Evolutionary conservation across 768 basidiomycete species (phyloP).

Genomic region (Pilatotrama ljubarskyi): DNA sequence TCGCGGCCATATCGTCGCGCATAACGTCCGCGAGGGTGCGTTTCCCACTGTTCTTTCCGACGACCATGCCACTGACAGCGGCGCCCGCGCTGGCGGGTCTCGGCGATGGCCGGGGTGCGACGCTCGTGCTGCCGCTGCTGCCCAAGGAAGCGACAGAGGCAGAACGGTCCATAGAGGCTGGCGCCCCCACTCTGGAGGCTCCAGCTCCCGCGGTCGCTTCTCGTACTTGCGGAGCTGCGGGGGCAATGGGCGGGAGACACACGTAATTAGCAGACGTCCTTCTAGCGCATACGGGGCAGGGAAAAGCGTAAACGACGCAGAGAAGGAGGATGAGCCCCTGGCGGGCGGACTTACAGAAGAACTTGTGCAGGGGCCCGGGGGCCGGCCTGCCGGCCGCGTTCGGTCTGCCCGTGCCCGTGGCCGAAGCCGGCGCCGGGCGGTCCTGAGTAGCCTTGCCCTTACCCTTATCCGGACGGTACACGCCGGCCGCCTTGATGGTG

Average conservation of each 20-base stretch:
- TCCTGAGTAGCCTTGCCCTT: slow-evolving; percentile 46
- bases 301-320: slow-evolving; percentile 12
- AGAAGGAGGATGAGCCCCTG: neutral
- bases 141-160: slow-evolving; percentile 1
- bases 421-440: slow-evolving; percentile 38
- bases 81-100: slow-evolving; percentile 1
- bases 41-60: slow-evolving; percentile 72
- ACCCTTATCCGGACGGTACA: slow-evolving; percentile 22
- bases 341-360: slow-evolving; percentile 55
- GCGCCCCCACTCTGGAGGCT: too few relatives aligned
- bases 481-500: slow-evolving; percentile 17
- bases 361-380: slow-evolving; percentile 49
- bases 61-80: slow-evolving; percentile 22
- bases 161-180: neutral
- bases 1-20: slow-evolving; percentile 60
- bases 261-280: slow-evolving; percentile 17
- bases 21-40: slow-evolving; percentile 69
- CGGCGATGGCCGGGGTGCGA: neutral
- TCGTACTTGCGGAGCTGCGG: slow-evolving; percentile 21
- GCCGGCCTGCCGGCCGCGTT: too few relatives aligned
- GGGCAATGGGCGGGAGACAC: slow-evolving; percentile 10
- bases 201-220: neutral
- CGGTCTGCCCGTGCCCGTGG: slow-evolving; percentile 9
- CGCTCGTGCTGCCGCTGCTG: neutral
- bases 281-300: neutral